Conservation (phyloP, 2,329 filamentous ascomycete species). For the Microsporum ferrugineum region DNA sequence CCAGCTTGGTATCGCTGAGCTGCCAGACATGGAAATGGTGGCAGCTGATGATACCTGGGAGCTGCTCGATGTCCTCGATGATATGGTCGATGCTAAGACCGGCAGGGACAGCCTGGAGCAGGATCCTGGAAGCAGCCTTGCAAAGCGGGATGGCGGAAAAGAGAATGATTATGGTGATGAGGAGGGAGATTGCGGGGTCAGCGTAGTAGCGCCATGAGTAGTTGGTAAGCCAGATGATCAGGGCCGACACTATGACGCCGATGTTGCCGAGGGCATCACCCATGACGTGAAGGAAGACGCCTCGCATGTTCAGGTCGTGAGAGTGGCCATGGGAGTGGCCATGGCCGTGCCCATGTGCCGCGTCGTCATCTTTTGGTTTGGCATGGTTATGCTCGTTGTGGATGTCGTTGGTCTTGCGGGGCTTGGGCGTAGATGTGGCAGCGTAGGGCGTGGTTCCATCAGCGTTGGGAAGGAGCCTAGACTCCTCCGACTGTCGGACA, state of each 20-base stretch:
- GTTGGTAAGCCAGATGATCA: conserved; percentile 81
- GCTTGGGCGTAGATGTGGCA: conserved; percentile 23
- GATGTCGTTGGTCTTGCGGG: conserved; percentile 24
- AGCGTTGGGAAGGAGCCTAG: conserved; percentile 32
- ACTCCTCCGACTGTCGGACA: conserved; percentile 37
- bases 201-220: conserved; percentile 76
- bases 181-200: conserved; percentile 80
- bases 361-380: conserved; percentile 52
- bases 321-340: conserved; percentile 17
- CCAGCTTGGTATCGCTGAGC: conserved; percentile 83
- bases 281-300: conserved; percentile 54
- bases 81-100: conserved; percentile 83
- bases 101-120: conserved; percentile 86
- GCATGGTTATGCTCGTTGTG: conserved; percentile 69
- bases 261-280: conserved; percentile 40
- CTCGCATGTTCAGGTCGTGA: conserved; percentile 82
- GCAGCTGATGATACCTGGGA: conserved; percentile 78
- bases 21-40: conserved; percentile 99
- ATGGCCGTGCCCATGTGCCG: conserved; percentile 40
- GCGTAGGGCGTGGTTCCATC: conserved; percentile 24
- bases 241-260: conserved; percentile 49
- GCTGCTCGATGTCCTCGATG: conserved; percentile 73
- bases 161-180: conserved; percentile 73
- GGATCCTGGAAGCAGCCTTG: conserved; percentile 55
- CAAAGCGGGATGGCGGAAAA: conserved; percentile 40